These are phyloP conservation scores for Nakataea oryzae DNA, from an alignment of 2,329 filamentous ascomycete species.

Conservation along the genomic window DNA sequence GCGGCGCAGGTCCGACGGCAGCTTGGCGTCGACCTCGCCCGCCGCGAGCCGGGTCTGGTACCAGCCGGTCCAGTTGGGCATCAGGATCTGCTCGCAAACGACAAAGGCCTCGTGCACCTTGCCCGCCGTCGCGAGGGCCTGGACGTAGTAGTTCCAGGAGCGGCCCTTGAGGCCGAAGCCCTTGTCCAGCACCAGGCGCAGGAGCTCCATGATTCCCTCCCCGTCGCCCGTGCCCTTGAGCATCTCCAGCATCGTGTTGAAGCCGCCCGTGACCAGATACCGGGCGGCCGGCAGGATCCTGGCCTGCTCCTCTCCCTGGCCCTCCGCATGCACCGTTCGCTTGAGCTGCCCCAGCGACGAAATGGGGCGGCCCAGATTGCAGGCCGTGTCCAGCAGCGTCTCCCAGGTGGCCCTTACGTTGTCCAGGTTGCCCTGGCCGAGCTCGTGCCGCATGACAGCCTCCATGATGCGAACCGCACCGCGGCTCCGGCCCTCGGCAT, in stretches of 20 bases:
- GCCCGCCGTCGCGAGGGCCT: constrained; percentile 50
- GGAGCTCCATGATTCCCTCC: constrained; percentile 39
- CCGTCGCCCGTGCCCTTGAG: constrained; percentile 28
- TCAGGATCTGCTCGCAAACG: constrained; percentile 67
- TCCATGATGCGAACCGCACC: background rate
- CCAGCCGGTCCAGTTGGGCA: constrained; percentile 74
- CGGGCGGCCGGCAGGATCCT: constrained; percentile 36
- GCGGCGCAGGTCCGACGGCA: constrained; percentile 27
- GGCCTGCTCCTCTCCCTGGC: background rate
- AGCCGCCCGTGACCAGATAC: constrained; percentile 38
- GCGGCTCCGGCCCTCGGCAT: background rate
- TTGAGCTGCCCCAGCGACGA: constrained; percentile 5
- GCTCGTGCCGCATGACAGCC: constrained; percentile 26
- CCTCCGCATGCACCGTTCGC: background rate
- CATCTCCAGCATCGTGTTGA: constrained; percentile 38
- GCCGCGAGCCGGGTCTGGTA: constrained; percentile 14
- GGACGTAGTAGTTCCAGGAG: constrained; percentile 74
- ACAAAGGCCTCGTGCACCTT: constrained; percentile 58
- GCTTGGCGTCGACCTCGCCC: constrained; percentile 10
- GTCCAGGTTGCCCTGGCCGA: constrained; percentile 43
- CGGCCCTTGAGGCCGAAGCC: constrained; percentile 67
- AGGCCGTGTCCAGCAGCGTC: constrained; percentile 42
- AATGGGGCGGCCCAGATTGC: constrained; percentile 27
- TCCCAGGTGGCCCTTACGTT: constrained; percentile 59
- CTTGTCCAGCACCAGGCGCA: constrained; percentile 37